phyloP scores from a whole-genome alignment of 768 basidiomycete genomes.

The Hydnum rufescens region DNA sequence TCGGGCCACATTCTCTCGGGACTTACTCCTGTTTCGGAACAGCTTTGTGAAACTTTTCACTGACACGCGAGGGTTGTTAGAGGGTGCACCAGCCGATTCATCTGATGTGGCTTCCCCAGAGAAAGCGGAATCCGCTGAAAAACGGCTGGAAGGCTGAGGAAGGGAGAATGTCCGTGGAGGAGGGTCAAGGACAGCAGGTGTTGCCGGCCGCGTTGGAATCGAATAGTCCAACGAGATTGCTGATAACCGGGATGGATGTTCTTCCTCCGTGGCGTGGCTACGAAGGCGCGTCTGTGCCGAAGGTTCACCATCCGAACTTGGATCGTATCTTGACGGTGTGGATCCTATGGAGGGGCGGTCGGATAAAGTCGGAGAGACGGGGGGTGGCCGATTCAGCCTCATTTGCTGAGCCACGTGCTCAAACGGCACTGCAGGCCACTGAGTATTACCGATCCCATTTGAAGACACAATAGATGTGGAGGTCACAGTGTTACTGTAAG shows the following conservation, averaged over 20 bases:
- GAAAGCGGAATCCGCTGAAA: background rate
- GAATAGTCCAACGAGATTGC: background rate
- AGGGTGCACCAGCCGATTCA: background rate
- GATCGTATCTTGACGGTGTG: no score
- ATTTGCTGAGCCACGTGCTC: background rate
- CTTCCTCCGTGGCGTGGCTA: background rate
- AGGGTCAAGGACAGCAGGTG: background rate
- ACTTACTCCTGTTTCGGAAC: background rate
- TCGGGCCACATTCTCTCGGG: background rate
- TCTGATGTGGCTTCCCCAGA: background rate
- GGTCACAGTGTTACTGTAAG: background rate
- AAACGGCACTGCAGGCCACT: background rate
- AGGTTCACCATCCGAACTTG: no score
- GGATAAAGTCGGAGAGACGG: background rate
- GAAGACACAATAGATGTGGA: background rate
- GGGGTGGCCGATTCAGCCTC: background rate
- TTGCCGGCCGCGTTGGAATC: background rate
- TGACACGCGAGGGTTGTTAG: background rate
- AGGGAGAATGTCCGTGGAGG: constrained; percentile 1
- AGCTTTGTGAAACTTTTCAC: background rate
- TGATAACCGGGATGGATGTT: background rate
- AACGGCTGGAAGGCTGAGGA: background rate
- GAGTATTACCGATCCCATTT: background rate
- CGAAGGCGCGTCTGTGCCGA: background rate
- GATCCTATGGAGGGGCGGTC: background rate